phyloP scores from a whole-genome alignment of 139 green algal genomes.

The Pseudopediastrum boryanum region DNA sequence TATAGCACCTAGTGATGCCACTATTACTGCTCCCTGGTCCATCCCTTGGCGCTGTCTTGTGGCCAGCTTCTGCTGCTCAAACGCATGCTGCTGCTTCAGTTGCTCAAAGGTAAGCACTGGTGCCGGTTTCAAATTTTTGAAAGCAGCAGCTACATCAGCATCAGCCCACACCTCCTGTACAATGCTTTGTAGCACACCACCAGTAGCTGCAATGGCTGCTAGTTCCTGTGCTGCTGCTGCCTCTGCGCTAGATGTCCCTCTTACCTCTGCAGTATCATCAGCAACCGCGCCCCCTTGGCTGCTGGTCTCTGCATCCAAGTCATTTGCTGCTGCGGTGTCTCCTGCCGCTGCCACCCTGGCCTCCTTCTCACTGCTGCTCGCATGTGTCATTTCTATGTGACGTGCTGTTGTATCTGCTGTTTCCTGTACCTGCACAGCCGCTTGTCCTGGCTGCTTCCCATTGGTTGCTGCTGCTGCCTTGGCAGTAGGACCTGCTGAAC shows the following conservation, averaged over 20 bases:
- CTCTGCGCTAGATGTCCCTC: not conserved
- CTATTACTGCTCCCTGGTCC: not conserved
- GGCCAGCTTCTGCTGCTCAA: conserved; percentile 9
- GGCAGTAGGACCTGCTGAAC: no score
- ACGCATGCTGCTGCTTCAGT: not conserved
- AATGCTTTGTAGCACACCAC: conserved; percentile 9
- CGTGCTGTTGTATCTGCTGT: no score
- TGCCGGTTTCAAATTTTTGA: conserved; percentile 25
- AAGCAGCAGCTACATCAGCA: conserved; percentile 19
- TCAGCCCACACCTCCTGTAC: conserved; percentile 16
- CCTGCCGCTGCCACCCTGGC: not conserved
- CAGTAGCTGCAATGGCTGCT: not conserved
- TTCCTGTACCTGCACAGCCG: no score
- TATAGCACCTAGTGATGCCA: not conserved
- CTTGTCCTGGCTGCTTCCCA: no score
- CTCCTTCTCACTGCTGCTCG: not conserved
- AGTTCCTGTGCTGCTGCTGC: not conserved
- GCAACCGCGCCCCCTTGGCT: not conserved
- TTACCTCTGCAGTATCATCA: not conserved
- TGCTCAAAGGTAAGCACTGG: conserved; percentile 10
- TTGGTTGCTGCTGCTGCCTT: no score
- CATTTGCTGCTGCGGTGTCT: not conserved
- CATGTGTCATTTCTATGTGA: no score
- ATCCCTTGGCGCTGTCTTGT: not conserved
- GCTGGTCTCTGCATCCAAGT: not conserved